Evolutionary conservation across 179 eudicot genomes (phyloP), one percentile per base, ranked within the genome.

Genomic region (Nepenthes alata): DNA sequence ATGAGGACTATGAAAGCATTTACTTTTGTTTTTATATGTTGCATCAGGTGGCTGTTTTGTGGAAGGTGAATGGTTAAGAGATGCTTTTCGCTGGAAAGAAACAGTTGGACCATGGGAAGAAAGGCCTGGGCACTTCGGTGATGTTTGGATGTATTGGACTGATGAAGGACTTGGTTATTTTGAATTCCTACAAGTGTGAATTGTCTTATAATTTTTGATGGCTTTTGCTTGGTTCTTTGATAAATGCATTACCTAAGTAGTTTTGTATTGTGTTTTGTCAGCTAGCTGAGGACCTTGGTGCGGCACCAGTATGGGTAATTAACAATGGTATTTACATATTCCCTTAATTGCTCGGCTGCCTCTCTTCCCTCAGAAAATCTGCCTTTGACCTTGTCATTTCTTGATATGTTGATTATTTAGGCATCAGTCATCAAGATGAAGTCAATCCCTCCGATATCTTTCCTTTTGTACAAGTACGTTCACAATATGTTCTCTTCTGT

Each of bases 131-230:
- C 98, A 93, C 72, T 83, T 78, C 60, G 95, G 96, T 55, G 98
- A 93, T 65, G 95, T 85, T 62, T 93, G 98, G 98, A 63, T 35
- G 59, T 93, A 93, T 65, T 93, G 98, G 98, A 93, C 98, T 3
- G 98, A 93, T 72, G 98, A 93, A 60, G 96, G 96, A 54, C 75
- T 93, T 75, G 98, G 98, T 60, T 85, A 93, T 73, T 80, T 74
- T 62, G 96, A 93, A 74, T 93, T 93, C 69, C 88, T 93, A 63
- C 95, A 81, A 80, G 98, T 85, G 75, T 50, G 75, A 37, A 1
- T 51, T 53, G 47, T 13, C 13, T 62, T 3, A 48, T 62, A 49
- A 34, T 59, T 49, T 53, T 25, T 52, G 13, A 16, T 52, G 55
- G 55, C 9, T 2, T 52, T 13, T 52, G 7, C 7, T 5, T 5